Base-by-base conservation (phyloP, 2,329 filamentous ascomycete species). In the Cordyceps sp. region DNA sequence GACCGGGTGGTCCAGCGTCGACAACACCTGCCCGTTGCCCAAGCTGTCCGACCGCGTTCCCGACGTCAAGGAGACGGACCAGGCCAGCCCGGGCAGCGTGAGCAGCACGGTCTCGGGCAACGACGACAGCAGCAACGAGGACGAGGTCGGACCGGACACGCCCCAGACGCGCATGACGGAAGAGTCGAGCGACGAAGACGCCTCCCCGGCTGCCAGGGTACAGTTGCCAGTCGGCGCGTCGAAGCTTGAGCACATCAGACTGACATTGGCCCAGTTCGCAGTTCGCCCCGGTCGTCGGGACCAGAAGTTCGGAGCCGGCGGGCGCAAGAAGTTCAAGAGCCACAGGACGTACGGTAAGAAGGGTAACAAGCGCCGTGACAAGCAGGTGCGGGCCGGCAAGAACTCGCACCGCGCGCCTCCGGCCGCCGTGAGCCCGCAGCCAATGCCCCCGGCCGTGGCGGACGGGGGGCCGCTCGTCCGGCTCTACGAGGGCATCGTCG, bases 401-500 rank as follows among this genome's bases (percentile, higher is more conserved):
- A 50, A 58, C 22, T 44, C 50, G 6, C 55, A 55, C 32, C 48
- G 53, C 22, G 36, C 40, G 5, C 33, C 42, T 14, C 10, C 14
- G 14, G 30, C 37, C 5, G 28, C 28, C 9, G 42, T 55, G 24
- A 46, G 56, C 32, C 48, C 52, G 17, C 51, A 54, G 36, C 54
- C 53, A 6, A 50, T 48, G 34, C 53, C 55, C 15, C 52, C 53
- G 7, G 54, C 54, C 18, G 46, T 56, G 19, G 50, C 54, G 9
- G 57, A 59, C 39, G 63, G 68, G 13, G 71, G 70, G 4, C 73
- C 78, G 1, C 59, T 93, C 26, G 68, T 96, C 41, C 73, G 80
- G 23, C 68, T 88, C 18, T 78, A 81, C 31, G 90, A 98, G 53
- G 82, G 73, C 17, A 73, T 98, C 30, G 63, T 96, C 6, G 69